Percentiles rank a stretch among this genome's conserved stretches.
Conservation (phyloP, 352 stramenopile genomes). For the Phytophthora rubi region DNA sequence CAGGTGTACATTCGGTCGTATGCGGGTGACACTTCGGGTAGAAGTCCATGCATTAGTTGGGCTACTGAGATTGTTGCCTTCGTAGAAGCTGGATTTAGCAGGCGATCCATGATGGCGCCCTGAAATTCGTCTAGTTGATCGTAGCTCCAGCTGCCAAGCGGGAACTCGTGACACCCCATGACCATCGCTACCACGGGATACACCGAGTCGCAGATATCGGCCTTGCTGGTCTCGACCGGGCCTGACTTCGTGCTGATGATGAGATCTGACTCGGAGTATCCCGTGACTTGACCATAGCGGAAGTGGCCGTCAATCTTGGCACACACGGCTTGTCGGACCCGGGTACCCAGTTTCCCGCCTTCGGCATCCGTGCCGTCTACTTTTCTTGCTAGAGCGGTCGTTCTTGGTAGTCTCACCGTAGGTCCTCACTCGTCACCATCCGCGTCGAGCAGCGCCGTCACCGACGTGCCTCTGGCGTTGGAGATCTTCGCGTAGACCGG, state of each 20-base stretch:
- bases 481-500: too few relatives aligned
- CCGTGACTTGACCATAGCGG: neutral
- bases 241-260: neutral
- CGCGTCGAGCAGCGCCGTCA: too few relatives aligned
- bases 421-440: neutral
- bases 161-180: constrained; percentile 7
- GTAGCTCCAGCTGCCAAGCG: neutral
- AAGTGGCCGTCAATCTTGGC: neutral
- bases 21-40: neutral
- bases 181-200: constrained; percentile 5
- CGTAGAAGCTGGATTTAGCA: neutral
- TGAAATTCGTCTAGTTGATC: neutral
- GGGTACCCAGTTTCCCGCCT: neutral
- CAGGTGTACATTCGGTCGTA: neutral
- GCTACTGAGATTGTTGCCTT: neutral
- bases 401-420: neutral
- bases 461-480: too few relatives aligned
- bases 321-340: constrained; percentile 1
- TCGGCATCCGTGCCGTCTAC: neutral
- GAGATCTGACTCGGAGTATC: neutral
- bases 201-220: constrained; percentile 1
- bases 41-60: neutral
- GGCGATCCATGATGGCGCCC: neutral
- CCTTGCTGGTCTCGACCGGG: neutral
- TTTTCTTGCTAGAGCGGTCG: neutral